Base-by-base conservation (phyloP, 2,329 filamentous ascomycete genomes). In the Alternaria sp. region DNA sequence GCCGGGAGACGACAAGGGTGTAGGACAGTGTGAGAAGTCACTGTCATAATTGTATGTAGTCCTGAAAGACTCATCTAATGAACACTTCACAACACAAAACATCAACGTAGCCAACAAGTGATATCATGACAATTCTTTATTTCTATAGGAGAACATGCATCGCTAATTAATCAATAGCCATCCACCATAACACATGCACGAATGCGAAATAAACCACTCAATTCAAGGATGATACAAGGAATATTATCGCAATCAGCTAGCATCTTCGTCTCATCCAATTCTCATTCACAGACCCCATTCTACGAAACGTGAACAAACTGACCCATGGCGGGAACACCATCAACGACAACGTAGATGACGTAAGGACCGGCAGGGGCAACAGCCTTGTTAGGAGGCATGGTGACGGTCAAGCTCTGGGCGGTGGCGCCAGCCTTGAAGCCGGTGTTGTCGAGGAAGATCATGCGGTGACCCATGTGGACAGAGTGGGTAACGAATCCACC, bases 401-500 rank as follows among this genome's bases (percentile, higher is more conserved):
- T 85, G 51, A 86, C 86, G 10, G 79, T 83, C 60, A 89, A 72
- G 23, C 80, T 84, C 66, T 86, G 83, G 23, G 65, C 62, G 21
- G 75, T 79, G 44, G 70, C 67, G 11, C 81, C 82, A 2, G 81
- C 71, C n/a, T 70, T 70, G 74, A 84, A 88, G 43, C 83, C 85
- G 19, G 76, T 77, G 47, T 73, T 78, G 65, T 88, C 86, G 44
- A 89, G 79, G 68, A 84, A 83, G 44, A 85, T 61, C 83, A 88
- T 86, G 11, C 86, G 83, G 67, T 88, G 86, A 46, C 86, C 86
- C 87, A 89, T 89, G 72, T 89, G 87, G 19, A 89, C 71, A 2
- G 82, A 84, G 74, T 89, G 87, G 36, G 87, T 89, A 45, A 88
- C 85, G 68, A 87, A 89, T 6, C 87, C 87, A 46, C 86, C 86